Base-by-base conservation (phyloP, 257 asterid genomes). In the Thymus mandschuricus region DNA sequence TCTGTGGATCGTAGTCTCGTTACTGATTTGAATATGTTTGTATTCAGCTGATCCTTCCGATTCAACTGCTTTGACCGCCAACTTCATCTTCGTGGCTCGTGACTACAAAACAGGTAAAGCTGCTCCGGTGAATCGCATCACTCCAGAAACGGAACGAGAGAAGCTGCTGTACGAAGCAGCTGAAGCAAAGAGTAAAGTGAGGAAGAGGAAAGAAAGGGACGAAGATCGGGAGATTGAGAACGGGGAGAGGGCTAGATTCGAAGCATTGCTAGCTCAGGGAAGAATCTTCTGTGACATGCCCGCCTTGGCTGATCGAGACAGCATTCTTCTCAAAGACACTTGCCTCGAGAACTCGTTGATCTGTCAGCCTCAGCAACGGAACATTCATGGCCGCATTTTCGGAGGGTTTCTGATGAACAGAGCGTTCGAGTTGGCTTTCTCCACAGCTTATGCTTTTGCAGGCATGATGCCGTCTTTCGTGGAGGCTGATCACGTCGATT, bases 291-390 rank as follows among this genome's bases (percentile, higher is more conserved):
- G 97, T 66, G 97, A 93, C 83, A 93, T 93, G 98, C 98, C 98
- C 2, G 96, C 98, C 10, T 77, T 91, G 76, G 96, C 96, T 3
- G 90, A 93, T 79, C 81, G 98, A 52, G 84, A 93, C 76, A 87
- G 94, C 85, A 91, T 93, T 78, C 97, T 93, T 78, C 90, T 91
- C 55, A 89, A 88, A 78, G 89, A 91, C 69, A 91, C 98, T 48
- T 79, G 92, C 71, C 89, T 93, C 7, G 97, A 93, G 80, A 89
- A 89, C 85, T 91, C 97, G 15, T 77, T 93, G 60, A 91, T 93
- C 71, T 93, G 98, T 71, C 98, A 93, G 87, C 98, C 98, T 11
- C 98, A 93, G 81, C 97, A 93, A 71, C 85, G 98, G 76, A 93
- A 93, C 81, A 89, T 93, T 60, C 97, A 93, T 46, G 98, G 97